Conservation (phyloP, 352 stramenopile genomes). For the Phytophthora fragariae region DNA sequence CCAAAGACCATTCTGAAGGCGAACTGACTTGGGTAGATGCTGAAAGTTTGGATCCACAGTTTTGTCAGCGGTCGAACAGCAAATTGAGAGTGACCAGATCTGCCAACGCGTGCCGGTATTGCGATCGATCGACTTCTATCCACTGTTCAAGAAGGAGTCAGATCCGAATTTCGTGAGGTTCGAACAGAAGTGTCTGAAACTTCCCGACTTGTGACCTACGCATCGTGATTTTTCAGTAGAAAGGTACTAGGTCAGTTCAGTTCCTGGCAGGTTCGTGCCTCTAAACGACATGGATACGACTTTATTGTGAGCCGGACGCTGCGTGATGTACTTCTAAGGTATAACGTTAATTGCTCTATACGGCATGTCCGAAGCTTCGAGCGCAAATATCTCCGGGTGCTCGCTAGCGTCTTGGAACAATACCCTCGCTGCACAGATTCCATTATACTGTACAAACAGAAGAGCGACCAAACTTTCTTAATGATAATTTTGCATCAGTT, state of each 20-base stretch:
- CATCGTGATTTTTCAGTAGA: background rate
- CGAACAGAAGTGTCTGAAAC: background rate
- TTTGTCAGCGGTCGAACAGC: background rate
- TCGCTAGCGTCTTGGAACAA: no score
- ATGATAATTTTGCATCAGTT: conserved; percentile 35
- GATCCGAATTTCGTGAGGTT: background rate
- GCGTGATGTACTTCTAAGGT: background rate
- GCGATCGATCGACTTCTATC: background rate
- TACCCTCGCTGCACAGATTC: no score
- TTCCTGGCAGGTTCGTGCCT: background rate
- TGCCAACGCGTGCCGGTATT: background rate
- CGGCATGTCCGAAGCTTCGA: background rate
- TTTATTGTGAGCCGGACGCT: background rate
- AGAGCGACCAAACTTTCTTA: conserved; percentile 80
- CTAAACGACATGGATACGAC: background rate
- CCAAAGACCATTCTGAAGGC: conserved; percentile 24
- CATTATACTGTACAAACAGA: conserved; percentile 36
- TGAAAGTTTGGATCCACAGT: background rate
- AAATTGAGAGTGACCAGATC: background rate
- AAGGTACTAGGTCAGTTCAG: background rate
- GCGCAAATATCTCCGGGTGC: background rate
- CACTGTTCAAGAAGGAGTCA: background rate
- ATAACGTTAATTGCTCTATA: background rate
- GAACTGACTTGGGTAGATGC: background rate
- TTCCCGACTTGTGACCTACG: background rate